phyloP scores from a whole-genome alignment of 768 basidiomycete species.

The Russula abietina region DNA sequence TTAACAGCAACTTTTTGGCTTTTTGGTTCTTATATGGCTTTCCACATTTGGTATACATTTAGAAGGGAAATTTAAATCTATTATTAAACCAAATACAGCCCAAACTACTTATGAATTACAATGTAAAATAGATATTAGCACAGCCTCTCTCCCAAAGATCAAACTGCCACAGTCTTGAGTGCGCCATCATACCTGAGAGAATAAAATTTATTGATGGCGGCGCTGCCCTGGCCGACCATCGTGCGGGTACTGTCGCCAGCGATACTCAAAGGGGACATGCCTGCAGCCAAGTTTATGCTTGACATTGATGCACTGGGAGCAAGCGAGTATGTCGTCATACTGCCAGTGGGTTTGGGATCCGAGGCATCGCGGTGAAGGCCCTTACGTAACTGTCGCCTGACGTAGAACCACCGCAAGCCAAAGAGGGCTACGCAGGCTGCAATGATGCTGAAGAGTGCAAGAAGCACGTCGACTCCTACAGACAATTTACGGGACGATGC shows the following conservation, averaged over 20 bases:
- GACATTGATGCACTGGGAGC: conserved; percentile 30
- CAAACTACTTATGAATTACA: no score
- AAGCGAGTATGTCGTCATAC: conserved; percentile 34
- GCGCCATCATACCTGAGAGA: no score
- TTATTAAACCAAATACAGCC: no score
- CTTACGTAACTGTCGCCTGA: conserved; percentile 25
- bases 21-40: no score
- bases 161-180: no score
- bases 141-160: no score
- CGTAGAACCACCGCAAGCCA: conserved; percentile 45
- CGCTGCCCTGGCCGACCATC: conserved; percentile 25
- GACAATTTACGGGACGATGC: conserved; percentile 35
- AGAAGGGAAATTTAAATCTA: no score
- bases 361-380: conserved; percentile 17
- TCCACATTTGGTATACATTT: no score
- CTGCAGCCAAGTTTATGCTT: conserved; percentile 24
- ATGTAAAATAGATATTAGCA: no score
- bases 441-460: conserved; percentile 55
- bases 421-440: conserved; percentile 51
- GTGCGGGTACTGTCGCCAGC: conserved; percentile 33
- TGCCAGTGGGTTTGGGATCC: conserved; percentile 20
- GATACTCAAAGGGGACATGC: conserved; percentile 33
- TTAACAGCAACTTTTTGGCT: no score
- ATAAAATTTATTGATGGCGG: conserved; percentile 23
- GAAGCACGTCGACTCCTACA: conserved; percentile 57